These are phyloP conservation scores for Striga hermonthica DNA, from an alignment of 305 asterid species.

Conservation along the genomic window DNA sequence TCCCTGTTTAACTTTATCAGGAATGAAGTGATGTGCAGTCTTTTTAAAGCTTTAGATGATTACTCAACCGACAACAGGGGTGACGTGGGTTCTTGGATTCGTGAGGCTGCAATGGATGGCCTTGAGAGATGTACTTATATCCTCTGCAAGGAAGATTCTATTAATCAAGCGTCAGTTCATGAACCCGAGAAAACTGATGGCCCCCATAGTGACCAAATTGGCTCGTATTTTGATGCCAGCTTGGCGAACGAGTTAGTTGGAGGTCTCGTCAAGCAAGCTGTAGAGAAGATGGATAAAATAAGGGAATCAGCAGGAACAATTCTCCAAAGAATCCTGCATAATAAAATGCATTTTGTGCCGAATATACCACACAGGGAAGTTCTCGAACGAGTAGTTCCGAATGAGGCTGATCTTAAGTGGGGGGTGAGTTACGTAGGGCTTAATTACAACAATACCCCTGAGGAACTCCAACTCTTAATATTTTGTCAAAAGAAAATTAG, in stretches of 20 bases:
- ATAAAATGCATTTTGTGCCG: conserved; percentile 55
- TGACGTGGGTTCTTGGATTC: conserved; percentile 98
- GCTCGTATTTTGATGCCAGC: conserved; percentile 50
- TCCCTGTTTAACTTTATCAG: conserved; percentile 56
- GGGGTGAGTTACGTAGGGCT: conserved; percentile 51
- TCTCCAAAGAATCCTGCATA: conserved; percentile 69
- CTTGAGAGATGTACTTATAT: conserved; percentile 88
- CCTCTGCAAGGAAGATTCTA: conserved; percentile 61
- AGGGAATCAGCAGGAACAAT: conserved; percentile 82
- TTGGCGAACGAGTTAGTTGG: conserved; percentile 70
- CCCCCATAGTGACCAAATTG: conserved; percentile 30
- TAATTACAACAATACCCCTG: conserved; percentile 2
- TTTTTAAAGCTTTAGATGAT: conserved; percentile 86
- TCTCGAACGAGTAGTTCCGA: conserved; percentile 61
- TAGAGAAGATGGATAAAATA: conserved; percentile 92
- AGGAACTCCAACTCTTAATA: background rate
- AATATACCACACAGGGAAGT: conserved; percentile 63
- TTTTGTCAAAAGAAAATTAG: background rate
- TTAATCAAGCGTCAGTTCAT: conserved; percentile 34
- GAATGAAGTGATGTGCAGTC: conserved; percentile 74
- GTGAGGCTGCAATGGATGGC: conserved; percentile 93
- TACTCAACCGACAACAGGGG: conserved; percentile 96
- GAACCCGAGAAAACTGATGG: conserved; percentile 36
- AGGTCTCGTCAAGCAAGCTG: conserved; percentile 80
- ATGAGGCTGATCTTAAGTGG: conserved; percentile 62